Evolutionary conservation across 2,329 filamentous ascomycete species (phyloP).

Genomic region (Fusarium pseudoanthophilum): DNA sequence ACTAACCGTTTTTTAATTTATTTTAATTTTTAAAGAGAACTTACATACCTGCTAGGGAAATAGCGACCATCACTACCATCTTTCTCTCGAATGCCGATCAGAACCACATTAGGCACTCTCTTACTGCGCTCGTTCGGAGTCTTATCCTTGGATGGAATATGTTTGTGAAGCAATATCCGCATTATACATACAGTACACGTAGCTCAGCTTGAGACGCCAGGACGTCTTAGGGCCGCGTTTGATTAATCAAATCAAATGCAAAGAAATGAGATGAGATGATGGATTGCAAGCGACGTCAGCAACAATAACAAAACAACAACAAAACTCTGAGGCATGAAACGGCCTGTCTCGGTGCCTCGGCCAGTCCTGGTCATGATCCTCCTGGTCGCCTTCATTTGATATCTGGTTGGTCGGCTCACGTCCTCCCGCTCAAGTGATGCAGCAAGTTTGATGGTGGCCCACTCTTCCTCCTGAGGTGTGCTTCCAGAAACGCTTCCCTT

Average conservation of each 20-base stretch:
- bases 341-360: conserved; percentile 19
- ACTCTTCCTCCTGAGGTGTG: conserved; percentile 36
- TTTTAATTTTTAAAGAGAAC: neutral
- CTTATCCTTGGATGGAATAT: neutral
- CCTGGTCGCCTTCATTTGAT: conserved; percentile 8
- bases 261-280: conserved; percentile 2
- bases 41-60: neutral
- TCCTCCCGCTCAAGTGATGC: conserved; percentile 30
- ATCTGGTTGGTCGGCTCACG: conserved; percentile 32
- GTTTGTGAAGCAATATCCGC: conserved; percentile 18
- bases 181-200: conserved; percentile 2
- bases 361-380: conserved; percentile 17
- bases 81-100: conserved; percentile 22
- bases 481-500: conserved; percentile 42
- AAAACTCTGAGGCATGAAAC: conserved; percentile 19
- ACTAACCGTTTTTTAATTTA: too few species aligned
- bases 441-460: conserved; percentile 23
- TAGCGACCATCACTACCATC: conserved; percentile 7
- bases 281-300: conserved; percentile 18
- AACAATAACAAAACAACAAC: conserved; percentile 26
- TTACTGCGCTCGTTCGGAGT: neutral
- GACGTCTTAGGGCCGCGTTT: conserved; percentile 6
- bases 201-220: conserved; percentile 10
- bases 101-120: conserved; percentile 17
- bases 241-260: conserved; percentile 22